A percentile compares a stretch with the other conserved stretches of the same genome.
phyloP scores from a whole-genome alignment of 2,329 filamentous ascomycete species.

The Aureobasidium uvarum region DNA sequence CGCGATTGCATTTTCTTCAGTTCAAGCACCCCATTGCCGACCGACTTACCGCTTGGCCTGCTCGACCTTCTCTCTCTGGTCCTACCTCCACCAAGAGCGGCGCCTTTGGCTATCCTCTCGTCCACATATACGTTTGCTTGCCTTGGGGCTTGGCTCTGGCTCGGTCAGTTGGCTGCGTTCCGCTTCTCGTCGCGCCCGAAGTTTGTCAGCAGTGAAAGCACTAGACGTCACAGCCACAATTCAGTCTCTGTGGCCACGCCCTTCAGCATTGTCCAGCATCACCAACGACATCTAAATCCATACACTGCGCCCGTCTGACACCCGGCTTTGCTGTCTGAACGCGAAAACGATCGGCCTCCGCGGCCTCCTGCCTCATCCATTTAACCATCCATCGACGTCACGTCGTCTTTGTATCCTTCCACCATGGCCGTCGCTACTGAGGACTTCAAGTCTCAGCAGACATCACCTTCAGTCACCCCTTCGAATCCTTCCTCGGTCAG shows the following conservation, averaged over 20 bases:
- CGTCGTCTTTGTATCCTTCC: slow-evolving; percentile 1
- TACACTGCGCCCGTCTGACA: slow-evolving; percentile 2
- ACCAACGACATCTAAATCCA: background rate
- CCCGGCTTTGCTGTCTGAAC: background rate
- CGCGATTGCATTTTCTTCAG: slow-evolving; percentile 16
- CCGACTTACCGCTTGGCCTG: slow-evolving; percentile 17
- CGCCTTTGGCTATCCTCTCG: slow-evolving; percentile 3
- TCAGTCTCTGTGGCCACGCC: slow-evolving; percentile 3
- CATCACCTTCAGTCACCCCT: slow-evolving; percentile 22
- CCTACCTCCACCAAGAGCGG: slow-evolving; percentile 5
- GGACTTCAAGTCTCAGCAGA: slow-evolving; percentile 2
- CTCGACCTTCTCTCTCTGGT: background rate
- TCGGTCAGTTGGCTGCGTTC: slow-evolving; percentile 11
- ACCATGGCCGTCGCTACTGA: slow-evolving; percentile 25
- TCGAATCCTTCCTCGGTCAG: slow-evolving; percentile 27
- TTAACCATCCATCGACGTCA: background rate
- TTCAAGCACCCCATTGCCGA: slow-evolving; percentile 11
- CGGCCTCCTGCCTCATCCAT: slow-evolving; percentile 5
- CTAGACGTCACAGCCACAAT: slow-evolving; percentile 23
- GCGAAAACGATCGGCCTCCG: slow-evolving; percentile 9
- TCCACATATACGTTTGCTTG: background rate
- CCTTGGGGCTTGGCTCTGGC: slow-evolving; percentile 4
- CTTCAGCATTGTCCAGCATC: background rate
- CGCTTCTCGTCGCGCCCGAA: slow-evolving; percentile 5
- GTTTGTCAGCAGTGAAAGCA: slow-evolving; percentile 24